Conservation (phyloP, 345 rosid genomes). For the Syzygium grande region DNA sequence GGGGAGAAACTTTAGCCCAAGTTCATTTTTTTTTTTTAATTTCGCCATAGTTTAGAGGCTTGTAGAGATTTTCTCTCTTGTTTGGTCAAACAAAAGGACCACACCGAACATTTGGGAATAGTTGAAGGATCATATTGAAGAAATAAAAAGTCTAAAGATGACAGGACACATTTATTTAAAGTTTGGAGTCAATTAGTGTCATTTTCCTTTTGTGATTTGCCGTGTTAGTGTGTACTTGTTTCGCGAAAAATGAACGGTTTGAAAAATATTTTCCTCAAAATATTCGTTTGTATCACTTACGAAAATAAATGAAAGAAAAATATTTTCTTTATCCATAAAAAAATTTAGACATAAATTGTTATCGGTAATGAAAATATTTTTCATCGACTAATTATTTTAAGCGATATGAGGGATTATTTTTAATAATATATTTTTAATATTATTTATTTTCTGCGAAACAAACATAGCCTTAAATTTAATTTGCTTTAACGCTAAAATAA, state of each 20-base stretch:
- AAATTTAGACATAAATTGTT: background rate
- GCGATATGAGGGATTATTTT: background rate
- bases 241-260: background rate
- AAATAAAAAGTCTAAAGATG: background rate
- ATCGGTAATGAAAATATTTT: background rate
- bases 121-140: background rate
- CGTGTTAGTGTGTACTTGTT: background rate
- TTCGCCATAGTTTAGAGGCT: background rate
- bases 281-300: rapidly evolving
- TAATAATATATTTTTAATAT: background rate
- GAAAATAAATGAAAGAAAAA: background rate
- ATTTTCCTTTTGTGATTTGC: background rate
- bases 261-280: background rate
- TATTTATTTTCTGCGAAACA: rapidly evolving
- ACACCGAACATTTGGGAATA: background rate
- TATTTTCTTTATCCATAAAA: background rate
- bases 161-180: background rate
- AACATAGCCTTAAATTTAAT: background rate
- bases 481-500: background rate
- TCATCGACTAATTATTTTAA: rapidly evolving
- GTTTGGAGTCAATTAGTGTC: background rate
- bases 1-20: background rate
- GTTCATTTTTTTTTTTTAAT: too few species aligned
- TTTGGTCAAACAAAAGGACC: background rate
- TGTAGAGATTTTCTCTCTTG: background rate